These are phyloP conservation scores for Aspergillus panamensis DNA, from an alignment of 495 filamentous ascomycete species.

Conservation along the genomic window DNA sequence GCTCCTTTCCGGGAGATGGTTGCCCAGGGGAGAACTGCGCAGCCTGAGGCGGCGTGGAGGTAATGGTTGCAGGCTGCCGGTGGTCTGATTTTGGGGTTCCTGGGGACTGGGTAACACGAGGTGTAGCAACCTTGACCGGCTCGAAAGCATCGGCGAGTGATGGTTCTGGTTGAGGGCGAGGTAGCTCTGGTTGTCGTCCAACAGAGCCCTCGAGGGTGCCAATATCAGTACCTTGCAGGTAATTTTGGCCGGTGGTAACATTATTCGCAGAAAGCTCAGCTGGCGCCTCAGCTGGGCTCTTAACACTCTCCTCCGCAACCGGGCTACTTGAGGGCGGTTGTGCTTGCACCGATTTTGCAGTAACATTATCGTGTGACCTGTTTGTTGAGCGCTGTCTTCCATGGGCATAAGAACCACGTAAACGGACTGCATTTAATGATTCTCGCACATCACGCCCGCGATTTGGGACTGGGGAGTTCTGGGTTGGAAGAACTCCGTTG, in stretches of 20 bases:
- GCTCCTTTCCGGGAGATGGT: conserved; percentile 76
- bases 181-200: conserved; percentile 27
- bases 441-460: conserved; percentile 84
- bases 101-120: conserved; percentile 28
- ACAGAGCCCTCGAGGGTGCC: conserved; percentile 25
- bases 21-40: conserved; percentile 62
- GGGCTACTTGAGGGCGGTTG: conserved; percentile 58
- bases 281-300: conserved; percentile 29
- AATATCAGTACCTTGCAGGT: conserved; percentile 44
- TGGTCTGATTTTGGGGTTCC: conserved; percentile 35
- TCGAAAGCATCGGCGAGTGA: conserved; percentile 40
- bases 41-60: conserved; percentile 40
- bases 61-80: conserved; percentile 24
- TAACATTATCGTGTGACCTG: conserved; percentile 56
- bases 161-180: conserved; percentile 34
- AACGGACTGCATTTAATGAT: conserved; percentile 86
- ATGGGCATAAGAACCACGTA: conserved; percentile 65
- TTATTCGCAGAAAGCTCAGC: conserved; percentile 36
- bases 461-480: conserved; percentile 85
- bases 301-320: conserved; percentile 48
- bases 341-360: conserved; percentile 50
- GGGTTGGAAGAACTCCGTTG: conserved; percentile 76
- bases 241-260: conserved; percentile 54
- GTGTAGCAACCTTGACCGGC: conserved; percentile 49
- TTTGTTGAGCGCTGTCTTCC: conserved; percentile 57